These are phyloP conservation scores for Ogataea paradorogensis DNA, from an alignment of 805 yeast species.

Conservation along the genomic window DNA sequence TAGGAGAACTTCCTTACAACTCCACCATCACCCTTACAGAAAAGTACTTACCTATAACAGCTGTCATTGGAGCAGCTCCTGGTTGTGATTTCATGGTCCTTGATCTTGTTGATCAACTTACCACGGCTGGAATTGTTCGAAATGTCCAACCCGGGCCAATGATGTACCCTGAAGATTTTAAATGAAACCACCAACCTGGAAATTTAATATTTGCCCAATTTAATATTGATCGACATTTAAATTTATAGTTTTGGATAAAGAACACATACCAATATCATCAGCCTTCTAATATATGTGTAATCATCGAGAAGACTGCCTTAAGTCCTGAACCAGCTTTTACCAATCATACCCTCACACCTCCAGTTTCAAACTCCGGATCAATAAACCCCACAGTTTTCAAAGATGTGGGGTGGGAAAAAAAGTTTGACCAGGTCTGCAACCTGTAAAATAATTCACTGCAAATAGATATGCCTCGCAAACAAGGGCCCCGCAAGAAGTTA, in stretches of 20 bases:
- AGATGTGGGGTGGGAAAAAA: neutral
- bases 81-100: conserved; percentile 16
- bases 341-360: neutral
- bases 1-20: conserved; percentile 12
- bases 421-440: too few relatives aligned
- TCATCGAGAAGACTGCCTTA: too few relatives aligned
- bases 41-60: conserved; percentile 13
- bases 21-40: conserved; percentile 14
- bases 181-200: neutral
- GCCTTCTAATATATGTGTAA: too few relatives aligned
- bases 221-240: too few relatives aligned
- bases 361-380: neutral
- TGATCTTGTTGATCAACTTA: conserved; percentile 8
- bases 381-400: neutral
- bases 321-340: too few relatives aligned
- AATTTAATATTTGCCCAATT: too few relatives aligned
- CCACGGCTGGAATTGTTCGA: conserved; percentile 7
- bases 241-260: neutral
- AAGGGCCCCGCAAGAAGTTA: conserved; percentile 10
- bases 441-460: too few relatives aligned
- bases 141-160: conserved; percentile 6
- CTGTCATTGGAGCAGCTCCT: conserved; percentile 14
- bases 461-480: conserved; percentile 11
- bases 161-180: conserved; percentile 1
- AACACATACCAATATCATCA: neutral